Conservation (phyloP, 2,329 filamentous ascomycete genomes). For the Paraphoma sp. region DNA sequence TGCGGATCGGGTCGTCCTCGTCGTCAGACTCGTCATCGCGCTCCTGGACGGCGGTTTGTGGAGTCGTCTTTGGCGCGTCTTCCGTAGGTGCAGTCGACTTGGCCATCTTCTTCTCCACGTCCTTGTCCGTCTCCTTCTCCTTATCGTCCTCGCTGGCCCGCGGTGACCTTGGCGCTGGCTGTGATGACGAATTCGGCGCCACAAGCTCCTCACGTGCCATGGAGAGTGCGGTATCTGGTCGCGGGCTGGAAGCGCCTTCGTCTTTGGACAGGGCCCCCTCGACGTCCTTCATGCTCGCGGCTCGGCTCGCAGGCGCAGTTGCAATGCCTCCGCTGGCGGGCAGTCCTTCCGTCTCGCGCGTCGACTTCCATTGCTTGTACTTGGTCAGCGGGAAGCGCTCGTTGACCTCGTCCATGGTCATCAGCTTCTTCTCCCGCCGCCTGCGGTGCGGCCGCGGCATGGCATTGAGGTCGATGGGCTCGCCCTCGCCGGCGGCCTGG, state of each 20-base stretch:
- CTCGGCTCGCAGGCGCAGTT: slow-evolving; percentile 73
- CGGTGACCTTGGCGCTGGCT: slow-evolving; percentile 27
- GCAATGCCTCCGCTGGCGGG: slow-evolving; percentile 81
- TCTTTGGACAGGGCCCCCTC: slow-evolving; percentile 52
- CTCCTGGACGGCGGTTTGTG: slow-evolving; percentile 29
- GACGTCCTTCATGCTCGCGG: slow-evolving; percentile 74
- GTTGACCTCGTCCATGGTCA: slow-evolving; percentile 99
- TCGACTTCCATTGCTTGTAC: slow-evolving; percentile 93
- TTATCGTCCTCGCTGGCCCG: slow-evolving; percentile 31
- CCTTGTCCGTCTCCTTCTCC: slow-evolving; percentile 24
- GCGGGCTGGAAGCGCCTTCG: slow-evolving; percentile 37
- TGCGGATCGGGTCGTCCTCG: slow-evolving; percentile 81
- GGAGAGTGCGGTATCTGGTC: slow-evolving; percentile 47
- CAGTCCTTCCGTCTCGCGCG: slow-evolving; percentile 81
- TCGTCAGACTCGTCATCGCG: slow-evolving; percentile 67
- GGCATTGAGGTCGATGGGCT: slow-evolving; percentile 84
- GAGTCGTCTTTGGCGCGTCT: slow-evolving; percentile 29
- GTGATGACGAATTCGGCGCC: slow-evolving; percentile 42
- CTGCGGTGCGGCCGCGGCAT: slow-evolving; percentile 87
- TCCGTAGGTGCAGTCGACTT: slow-evolving; percentile 16
- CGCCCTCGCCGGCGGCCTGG: slow-evolving; percentile 73
- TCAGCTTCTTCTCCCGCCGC: slow-evolving; percentile 94
- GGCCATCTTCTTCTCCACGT: slow-evolving; percentile 24
- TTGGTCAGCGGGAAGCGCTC: slow-evolving; percentile 94
- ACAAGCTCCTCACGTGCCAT: slow-evolving; percentile 56